These are phyloP conservation scores for Penicillium sp. DNA, from an alignment of 2,329 filamentous ascomycete species.

Conservation along the genomic window DNA sequence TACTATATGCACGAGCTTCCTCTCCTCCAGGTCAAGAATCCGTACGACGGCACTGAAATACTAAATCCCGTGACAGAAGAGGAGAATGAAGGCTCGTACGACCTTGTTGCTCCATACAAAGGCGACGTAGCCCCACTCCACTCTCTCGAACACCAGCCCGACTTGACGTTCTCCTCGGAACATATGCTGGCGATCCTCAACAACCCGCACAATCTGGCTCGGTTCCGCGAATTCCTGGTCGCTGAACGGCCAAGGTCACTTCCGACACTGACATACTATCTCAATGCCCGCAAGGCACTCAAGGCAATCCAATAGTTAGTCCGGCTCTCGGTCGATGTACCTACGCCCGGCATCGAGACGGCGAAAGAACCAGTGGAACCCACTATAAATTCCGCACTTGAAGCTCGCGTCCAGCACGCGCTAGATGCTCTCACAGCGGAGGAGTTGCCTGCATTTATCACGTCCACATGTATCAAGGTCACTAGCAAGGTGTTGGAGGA, in stretches of 20 bases:
- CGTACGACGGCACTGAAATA: constrained; percentile 22
- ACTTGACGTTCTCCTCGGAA: constrained; percentile 64
- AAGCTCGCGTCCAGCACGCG: constrained; percentile 63
- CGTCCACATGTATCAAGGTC: constrained; percentile 66
- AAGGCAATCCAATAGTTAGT: constrained; percentile 70
- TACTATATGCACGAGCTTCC: constrained; percentile 26
- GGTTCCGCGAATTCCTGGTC: constrained; percentile 68
- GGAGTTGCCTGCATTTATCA: constrained; percentile 71
- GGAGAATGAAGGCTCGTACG: constrained; percentile 30
- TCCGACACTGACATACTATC: constrained; percentile 69
- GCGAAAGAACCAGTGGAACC: constrained; percentile 52
- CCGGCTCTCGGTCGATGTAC: constrained; percentile 54
- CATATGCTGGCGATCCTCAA: constrained; percentile 67
- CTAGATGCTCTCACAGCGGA: constrained; percentile 66
- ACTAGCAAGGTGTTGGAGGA: constrained; percentile 68
- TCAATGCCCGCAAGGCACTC: constrained; percentile 70
- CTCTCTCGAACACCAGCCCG: constrained; percentile 63
- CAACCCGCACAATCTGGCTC: constrained; percentile 62
- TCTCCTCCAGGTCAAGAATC: constrained; percentile 28
- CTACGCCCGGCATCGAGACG: constrained; percentile 60
- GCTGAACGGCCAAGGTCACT: constrained; percentile 62
- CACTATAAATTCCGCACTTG: constrained; percentile 60
- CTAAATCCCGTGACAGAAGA: constrained; percentile 31
- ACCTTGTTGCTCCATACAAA: constrained; percentile 34
- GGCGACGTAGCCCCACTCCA: constrained; percentile 32